Percentiles rank a stretch among this genome's conserved stretches.
phyloP scores from a whole-genome alignment of 2,329 filamentous ascomycete genomes.

The Trichoderma oligosporum region DNA sequence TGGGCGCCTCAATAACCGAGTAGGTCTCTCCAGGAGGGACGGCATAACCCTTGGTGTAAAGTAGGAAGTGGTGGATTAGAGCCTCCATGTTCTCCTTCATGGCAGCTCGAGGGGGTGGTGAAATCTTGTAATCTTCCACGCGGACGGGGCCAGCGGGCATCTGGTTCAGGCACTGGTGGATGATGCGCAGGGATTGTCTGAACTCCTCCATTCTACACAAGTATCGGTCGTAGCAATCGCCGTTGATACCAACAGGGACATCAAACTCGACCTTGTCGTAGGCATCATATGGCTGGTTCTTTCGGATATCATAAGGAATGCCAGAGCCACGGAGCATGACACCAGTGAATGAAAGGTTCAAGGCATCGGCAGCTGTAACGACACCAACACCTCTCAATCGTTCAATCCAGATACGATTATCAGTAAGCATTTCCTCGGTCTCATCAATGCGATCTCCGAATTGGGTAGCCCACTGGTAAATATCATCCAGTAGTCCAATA shows the following conservation, averaged over 20 bases:
- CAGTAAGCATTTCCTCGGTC: constrained; percentile 96
- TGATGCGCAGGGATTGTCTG: constrained; percentile 95
- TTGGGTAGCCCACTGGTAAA: constrained; percentile 99
- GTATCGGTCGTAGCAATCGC: constrained; percentile 99
- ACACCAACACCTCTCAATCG: constrained; percentile 89
- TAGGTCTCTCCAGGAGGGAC: constrained; percentile 98
- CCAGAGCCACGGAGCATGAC: constrained; percentile 98
- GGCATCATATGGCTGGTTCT: constrained; percentile 94
- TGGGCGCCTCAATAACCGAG: constrained; percentile 96
- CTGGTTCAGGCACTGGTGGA: constrained; percentile 98
- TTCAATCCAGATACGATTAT: constrained; percentile 99
- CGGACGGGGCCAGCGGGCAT: constrained; percentile 94
- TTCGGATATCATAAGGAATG: constrained; percentile 93
- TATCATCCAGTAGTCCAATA: constrained; percentile 90
- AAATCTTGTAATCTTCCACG: constrained; percentile 98
- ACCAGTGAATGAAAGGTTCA: constrained; percentile 94
- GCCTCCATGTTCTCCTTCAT: constrained; percentile 99
- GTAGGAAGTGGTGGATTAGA: constrained; percentile 96
- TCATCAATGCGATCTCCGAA: constrained; percentile 98
- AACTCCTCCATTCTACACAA: constrained; percentile 99
- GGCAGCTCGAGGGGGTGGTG: constrained; percentile 87
- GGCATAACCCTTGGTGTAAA: constrained; percentile 97
- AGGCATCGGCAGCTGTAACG: constrained; percentile 84
- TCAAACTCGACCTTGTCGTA: constrained; percentile 98
- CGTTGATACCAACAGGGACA: constrained; percentile 91